Conservation (phyloP, 2,329 filamentous ascomycete genomes). For the Fusarium sp. region DNA sequence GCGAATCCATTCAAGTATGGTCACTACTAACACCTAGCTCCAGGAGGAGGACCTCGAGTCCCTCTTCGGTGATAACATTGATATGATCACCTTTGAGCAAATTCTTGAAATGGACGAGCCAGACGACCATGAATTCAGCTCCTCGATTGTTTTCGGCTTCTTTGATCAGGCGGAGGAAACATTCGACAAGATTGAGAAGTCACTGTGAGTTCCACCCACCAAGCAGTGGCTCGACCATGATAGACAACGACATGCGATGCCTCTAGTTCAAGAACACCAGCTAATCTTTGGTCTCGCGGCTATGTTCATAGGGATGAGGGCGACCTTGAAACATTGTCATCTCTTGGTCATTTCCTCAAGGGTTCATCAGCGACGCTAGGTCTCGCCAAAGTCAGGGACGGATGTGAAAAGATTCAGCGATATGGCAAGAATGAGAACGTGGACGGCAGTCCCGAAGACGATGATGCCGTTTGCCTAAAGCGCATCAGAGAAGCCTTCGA, state of each 20-base stretch:
- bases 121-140: conserved; percentile 88
- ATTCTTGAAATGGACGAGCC: conserved; percentile 99
- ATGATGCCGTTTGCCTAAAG: conserved; percentile 77
- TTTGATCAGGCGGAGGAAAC: conserved; percentile 92
- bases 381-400: conserved; percentile 89
- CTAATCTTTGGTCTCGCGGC: conserved; percentile 3
- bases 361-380: conserved; percentile 96
- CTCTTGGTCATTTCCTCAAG: conserved; percentile 95
- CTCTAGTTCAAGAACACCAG: background rate
- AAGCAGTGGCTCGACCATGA: background rate
- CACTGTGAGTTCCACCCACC: conserved; percentile 76
- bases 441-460: conserved; percentile 76
- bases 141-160: conserved; percentile 90
- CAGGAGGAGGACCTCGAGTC: conserved; percentile 65
- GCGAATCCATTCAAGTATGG: conserved; percentile 1
- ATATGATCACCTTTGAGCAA: conserved; percentile 87
- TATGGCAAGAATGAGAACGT: conserved; percentile 88
- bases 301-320: conserved; percentile 68
- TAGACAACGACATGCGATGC: background rate
- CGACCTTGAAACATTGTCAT: conserved; percentile 82
- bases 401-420: conserved; percentile 97
- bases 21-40: conserved; percentile 24
- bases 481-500: conserved; percentile 79
- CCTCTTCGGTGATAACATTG: conserved; percentile 81
- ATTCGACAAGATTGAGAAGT: conserved; percentile 85